Percentiles rank a stretch among this genome's conserved stretches.
Conservation (phyloP, 2,329 filamentous ascomycete species). For the Epichloe gansuensis region DNA sequence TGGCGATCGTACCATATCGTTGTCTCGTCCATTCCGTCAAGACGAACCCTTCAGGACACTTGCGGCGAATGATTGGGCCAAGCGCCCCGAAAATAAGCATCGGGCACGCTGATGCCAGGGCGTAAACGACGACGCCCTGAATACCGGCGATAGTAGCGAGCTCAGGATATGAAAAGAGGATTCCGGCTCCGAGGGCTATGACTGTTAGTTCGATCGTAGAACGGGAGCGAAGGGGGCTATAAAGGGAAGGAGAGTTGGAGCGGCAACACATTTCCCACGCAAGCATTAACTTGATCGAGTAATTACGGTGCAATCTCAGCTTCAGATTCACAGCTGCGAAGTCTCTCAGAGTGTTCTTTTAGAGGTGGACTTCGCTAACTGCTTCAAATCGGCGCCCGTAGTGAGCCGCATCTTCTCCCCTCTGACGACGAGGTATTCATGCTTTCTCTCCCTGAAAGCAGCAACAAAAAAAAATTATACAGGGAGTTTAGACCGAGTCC, state of each 20-base stretch:
- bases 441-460: not conserved
- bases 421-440: constrained; percentile 4
- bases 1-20: constrained; percentile 56
- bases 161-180: constrained; percentile 72
- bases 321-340: constrained; percentile 36
- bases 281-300: constrained; percentile 99
- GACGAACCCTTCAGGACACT: constrained; percentile 74
- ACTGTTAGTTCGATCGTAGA: constrained; percentile 26
- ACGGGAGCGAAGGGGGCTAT: constrained; percentile 14
- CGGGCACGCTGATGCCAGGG: constrained; percentile 57
- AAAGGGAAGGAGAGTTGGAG: constrained; percentile 36
- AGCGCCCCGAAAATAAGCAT: constrained; percentile 62
- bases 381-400: constrained; percentile 66
- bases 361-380: constrained; percentile 38
- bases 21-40: constrained; percentile 75
- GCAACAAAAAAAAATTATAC: not conserved
- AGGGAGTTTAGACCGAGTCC: too few relatives aligned
- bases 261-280: constrained; percentile 96
- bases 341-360: not conserved
- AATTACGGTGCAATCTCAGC: constrained; percentile 94
- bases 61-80: constrained; percentile 64
- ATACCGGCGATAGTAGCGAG: constrained; percentile 67
- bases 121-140: constrained; percentile 67
- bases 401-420: constrained; percentile 51
- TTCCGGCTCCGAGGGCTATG: constrained; percentile 69